Conservation (phyloP, 2,329 filamentous ascomycete genomes). For the Pseudogymnoascus sp. region DNA sequence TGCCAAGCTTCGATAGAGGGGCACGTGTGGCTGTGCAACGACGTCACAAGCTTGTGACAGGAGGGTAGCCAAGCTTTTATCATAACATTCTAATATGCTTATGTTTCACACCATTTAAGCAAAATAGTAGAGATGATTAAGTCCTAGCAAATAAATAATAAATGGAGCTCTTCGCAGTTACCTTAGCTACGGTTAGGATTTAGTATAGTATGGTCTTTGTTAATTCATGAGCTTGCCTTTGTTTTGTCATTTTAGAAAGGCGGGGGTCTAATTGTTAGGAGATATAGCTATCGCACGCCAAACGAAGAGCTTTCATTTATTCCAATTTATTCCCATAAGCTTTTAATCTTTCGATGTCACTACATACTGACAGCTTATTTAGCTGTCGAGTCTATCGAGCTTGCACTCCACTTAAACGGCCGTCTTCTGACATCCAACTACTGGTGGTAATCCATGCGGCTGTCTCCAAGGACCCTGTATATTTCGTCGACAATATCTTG, state of each 20-base stretch:
- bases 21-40: constrained; percentile 1
- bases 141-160: background rate
- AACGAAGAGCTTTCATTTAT: background rate
- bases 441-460: constrained; percentile 39
- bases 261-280: background rate
- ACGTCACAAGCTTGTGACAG: constrained; percentile 6
- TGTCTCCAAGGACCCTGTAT: constrained; percentile 51
- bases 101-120: background rate
- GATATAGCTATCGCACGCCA: background rate
- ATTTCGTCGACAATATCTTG: constrained; percentile 56
- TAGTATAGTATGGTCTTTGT: background rate
- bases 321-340: background rate
- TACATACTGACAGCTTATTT: background rate
- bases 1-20: background rate
- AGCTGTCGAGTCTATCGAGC: background rate
- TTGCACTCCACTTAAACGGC: background rate
- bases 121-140: background rate
- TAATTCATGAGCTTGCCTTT: background rate
- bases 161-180: background rate
- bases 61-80: background rate
- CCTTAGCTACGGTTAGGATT: background rate
- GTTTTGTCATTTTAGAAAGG: background rate
- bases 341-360: background rate
- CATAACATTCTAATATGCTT: background rate
- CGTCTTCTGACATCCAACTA: background rate